Percentiles rank a stretch among this genome's conserved stretches.
These are phyloP conservation scores for Apiospora kogelbergensis DNA, from an alignment of 2,329 filamentous ascomycete genomes.

Conservation along the genomic window DNA sequence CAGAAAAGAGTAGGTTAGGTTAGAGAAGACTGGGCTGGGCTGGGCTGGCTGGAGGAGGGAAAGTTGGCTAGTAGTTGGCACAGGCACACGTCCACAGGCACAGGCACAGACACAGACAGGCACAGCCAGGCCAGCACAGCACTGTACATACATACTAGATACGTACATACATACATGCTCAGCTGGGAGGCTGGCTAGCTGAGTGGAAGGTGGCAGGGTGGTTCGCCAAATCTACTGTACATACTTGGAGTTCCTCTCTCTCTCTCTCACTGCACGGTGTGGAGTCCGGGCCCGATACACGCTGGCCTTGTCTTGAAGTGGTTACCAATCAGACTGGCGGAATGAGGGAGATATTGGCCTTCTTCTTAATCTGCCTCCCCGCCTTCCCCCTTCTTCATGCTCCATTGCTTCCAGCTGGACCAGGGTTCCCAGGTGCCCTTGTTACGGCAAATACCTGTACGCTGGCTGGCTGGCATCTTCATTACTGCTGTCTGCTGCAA, in stretches of 20 bases:
- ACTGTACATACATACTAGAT: not conserved
- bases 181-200: not conserved
- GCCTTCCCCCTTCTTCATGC: not conserved
- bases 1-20: conserved; percentile 1
- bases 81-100: too few relatives aligned
- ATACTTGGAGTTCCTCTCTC: not conserved
- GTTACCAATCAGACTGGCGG: too few relatives aligned
- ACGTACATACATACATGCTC: not conserved
- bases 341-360: too few relatives aligned
- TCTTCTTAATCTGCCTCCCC: not conserved
- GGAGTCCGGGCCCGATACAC: not conserved
- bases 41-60: not conserved
- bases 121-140: not conserved
- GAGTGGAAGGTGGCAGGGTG: not conserved
- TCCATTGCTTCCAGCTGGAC: not conserved
- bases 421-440: not conserved
- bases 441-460: not conserved
- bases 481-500: too few relatives aligned
- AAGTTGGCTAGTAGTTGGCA: conserved; percentile 5
- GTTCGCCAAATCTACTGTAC: not conserved
- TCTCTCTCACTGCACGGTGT: not conserved
- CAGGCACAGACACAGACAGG: not conserved
- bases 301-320: too few relatives aligned
- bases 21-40: not conserved
- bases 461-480: too few relatives aligned